phyloP scores from a whole-genome alignment of 2,329 filamentous ascomycete genomes.

The Sarocladium brachiariae region DNA sequence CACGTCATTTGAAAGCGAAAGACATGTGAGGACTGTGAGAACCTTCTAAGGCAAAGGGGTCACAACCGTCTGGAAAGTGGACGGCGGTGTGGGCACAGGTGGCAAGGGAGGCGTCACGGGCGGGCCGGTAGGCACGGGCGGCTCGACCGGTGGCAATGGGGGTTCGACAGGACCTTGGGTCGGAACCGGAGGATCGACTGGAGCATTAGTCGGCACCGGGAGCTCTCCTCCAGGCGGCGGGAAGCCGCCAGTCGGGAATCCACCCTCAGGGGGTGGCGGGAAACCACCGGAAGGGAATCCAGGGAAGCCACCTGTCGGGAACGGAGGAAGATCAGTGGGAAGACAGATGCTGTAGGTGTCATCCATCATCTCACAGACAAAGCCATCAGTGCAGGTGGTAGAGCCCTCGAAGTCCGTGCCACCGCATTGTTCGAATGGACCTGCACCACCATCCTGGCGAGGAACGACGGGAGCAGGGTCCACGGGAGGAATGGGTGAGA shows the following conservation, averaged over 20 bases:
- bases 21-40: too few species aligned
- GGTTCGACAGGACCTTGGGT: too few species aligned
- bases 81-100: background rate
- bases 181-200: too few species aligned
- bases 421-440: slow-evolving; percentile 18
- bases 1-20: too few species aligned
- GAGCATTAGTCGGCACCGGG: too few species aligned
- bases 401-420: slow-evolving; percentile 19
- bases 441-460: background rate
- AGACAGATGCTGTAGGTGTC: slow-evolving; percentile 23
- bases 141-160: too few species aligned
- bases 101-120: background rate
- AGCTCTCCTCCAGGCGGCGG: too few species aligned
- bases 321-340: background rate
- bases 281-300: slow-evolving; percentile 5
- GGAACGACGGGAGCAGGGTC: background rate
- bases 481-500: background rate
- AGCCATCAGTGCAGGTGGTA: slow-evolving; percentile 18
- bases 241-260: too few species aligned
- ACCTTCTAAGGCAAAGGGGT: background rate
- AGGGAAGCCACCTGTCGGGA: slow-evolving; percentile 20
- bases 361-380: slow-evolving; percentile 19
- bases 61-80: slow-evolving; percentile 4
- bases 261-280: slow-evolving; percentile 19
- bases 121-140: background rate